Conservation (phyloP, 106 monocot genomes). For the Ottelia alismoides region DNA sequence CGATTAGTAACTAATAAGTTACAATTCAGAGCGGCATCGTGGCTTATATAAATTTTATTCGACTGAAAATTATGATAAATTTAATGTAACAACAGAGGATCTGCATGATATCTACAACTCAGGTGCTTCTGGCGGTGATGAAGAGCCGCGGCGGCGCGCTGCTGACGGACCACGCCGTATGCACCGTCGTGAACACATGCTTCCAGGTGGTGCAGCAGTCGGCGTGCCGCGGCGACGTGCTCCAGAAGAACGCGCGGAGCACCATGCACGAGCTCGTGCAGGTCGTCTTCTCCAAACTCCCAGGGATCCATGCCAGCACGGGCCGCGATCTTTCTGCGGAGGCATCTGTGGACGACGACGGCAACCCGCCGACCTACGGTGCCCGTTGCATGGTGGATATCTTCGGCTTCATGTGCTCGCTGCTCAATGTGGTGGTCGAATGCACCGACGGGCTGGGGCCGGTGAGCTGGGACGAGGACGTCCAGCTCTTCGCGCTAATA, state of each 20-base stretch:
- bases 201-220: slow-evolving; percentile 86
- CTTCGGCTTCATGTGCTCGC: slow-evolving; percentile 71
- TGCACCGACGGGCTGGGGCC: slow-evolving; percentile 19
- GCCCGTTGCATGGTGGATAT: slow-evolving; percentile 70
- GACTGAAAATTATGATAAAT: no score
- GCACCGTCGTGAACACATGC: slow-evolving; percentile 77
- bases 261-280: slow-evolving; percentile 80
- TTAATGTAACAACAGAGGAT: no score
- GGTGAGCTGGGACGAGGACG: slow-evolving; percentile 48
- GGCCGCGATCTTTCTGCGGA: background rate
- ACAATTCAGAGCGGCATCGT: no score
- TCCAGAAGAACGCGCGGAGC: slow-evolving; percentile 60
- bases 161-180: slow-evolving; percentile 68
- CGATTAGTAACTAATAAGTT: no score
- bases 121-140: slow-evolving; percentile 24
- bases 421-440: slow-evolving; percentile 46
- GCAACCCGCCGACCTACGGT: slow-evolving; percentile 24
- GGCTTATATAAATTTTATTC: no score
- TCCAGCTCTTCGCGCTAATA: slow-evolving; percentile 60
- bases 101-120: no score
- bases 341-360: slow-evolving; percentile 11
- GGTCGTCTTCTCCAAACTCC: slow-evolving; percentile 53
- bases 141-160: slow-evolving; percentile 29
- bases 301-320: slow-evolving; percentile 27
- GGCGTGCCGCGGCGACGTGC: slow-evolving; percentile 36